A percentile compares a stretch with the other conserved stretches of the same genome.
phyloP scores from a whole-genome alignment of 805 yeast species.

The Metschnikowia proteae region DNA sequence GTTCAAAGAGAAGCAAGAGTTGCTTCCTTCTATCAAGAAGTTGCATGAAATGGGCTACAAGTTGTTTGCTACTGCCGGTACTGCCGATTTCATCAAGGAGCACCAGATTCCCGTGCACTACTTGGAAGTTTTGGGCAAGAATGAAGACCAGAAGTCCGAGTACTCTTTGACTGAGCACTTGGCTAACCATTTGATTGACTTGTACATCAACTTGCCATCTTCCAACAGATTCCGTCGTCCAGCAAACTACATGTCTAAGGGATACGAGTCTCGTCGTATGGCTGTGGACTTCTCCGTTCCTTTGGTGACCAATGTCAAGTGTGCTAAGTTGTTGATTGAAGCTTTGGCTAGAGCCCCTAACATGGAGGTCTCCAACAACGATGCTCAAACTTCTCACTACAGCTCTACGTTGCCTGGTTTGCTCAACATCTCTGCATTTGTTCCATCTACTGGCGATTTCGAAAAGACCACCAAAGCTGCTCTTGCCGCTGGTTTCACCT shows the following conservation, averaged over 20 bases:
- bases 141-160: slow-evolving; percentile 80
- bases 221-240: slow-evolving; percentile 98
- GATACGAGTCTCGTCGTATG: slow-evolving; percentile 98
- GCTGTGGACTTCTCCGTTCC: slow-evolving; percentile 99
- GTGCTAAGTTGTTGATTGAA: slow-evolving; percentile 92
- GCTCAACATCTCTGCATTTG: slow-evolving; percentile 74
- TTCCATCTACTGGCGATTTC: slow-evolving; percentile 67
- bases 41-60: slow-evolving; percentile 81
- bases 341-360: slow-evolving; percentile 73
- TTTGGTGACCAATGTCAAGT: slow-evolving; percentile 92
- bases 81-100: slow-evolving; percentile 96
- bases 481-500: slow-evolving; percentile 84
- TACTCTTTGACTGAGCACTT: slow-evolving; percentile 94
- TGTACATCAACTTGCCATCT: slow-evolving; percentile 95
- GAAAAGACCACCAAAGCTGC: slow-evolving; percentile 67
- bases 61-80: slow-evolving; percentile 97
- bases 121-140: slow-evolving; percentile 78
- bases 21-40: slow-evolving; percentile 81
- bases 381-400: slow-evolving; percentile 86
- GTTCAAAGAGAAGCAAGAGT: slow-evolving; percentile 90
- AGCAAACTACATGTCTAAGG: slow-evolving; percentile 95
- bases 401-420: slow-evolving; percentile 84
- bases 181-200: slow-evolving; percentile 93
- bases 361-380: slow-evolving; percentile 71
- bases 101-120: slow-evolving; percentile 93